Evolutionary conservation across 2,329 filamentous ascomycete genomes (phyloP), one percentile per base, ranked within the genome.

Genomic region (Fusarium pininemorale): DNA sequence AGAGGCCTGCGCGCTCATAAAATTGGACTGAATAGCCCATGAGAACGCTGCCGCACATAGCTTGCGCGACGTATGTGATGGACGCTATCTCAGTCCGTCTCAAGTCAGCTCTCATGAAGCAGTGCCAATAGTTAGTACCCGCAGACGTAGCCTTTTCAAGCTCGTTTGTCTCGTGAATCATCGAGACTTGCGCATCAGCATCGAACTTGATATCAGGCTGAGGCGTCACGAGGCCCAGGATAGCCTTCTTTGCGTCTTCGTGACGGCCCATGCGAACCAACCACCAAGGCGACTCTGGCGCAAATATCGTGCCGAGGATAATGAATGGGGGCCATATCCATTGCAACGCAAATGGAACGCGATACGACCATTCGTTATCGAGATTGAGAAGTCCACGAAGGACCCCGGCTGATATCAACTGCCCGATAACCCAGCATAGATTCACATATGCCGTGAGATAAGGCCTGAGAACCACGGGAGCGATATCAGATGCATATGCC

Each of bases 401-500:
- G 6, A 87, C 82, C 1, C 83, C 84, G 0, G 84, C 82, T 0
- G 82, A 81, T 32, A 86, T 80, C 39, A 88, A 71, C 67, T 87
- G 85, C 6, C 86, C 86, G 8, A 87, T 82, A 18, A 85, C 83
- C 83, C 85, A 87, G 76, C 85, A 87, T 50, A 88, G 79, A 64
- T 87, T 87, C 62, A 85, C 82, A 58, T 86, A 86, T 2, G 82
- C 83, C 4, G 84, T 87, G 15, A 88, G 80, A 66, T 87, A 87
- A 8, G 83, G 81, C n/a, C 87, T 82, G 4, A 88, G 66, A 7
- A 78, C 68, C 11, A 93, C 87, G 1, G 91, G 91, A 76, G 90
- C 92, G 51, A 93, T 90, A 78, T 93, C 91, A 45, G 89, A 88
- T 13, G 90, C 90, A 71, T 92, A 92, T 5, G 90, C 89, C 57